Percentiles rank a stretch among this genome's conserved stretches.
Evolutionary conservation across 768 basidiomycete genomes (phyloP).

Genomic region (Suillus weaverae): DNA sequence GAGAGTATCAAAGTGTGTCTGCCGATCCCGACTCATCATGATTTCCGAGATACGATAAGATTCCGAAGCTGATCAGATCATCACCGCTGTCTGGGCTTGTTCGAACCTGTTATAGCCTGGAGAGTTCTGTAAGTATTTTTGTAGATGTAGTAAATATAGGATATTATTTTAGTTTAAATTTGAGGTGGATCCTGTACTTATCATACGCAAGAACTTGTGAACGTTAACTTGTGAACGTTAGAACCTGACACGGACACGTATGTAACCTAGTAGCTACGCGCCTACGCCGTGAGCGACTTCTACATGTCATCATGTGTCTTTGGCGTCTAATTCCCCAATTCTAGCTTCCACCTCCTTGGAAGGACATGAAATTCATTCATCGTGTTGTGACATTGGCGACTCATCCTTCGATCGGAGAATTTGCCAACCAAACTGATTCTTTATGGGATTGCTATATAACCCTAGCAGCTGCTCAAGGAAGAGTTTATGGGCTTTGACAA

Average conservation of each 20-base stretch:
- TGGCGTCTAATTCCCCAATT: too few relatives aligned
- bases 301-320: too few relatives aligned
- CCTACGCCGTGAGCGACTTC: too few relatives aligned
- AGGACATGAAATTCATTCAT: background rate
- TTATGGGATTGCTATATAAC: background rate
- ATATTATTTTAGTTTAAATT: background rate
- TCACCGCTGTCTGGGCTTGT: background rate
- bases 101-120: too few relatives aligned
- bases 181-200: background rate
- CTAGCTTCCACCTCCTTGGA: too few relatives aligned
- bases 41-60: background rate
- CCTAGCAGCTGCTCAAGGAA: too few relatives aligned
- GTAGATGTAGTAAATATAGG: too few relatives aligned
- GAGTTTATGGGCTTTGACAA: too few relatives aligned
- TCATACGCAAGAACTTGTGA: background rate
- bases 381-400: background rate
- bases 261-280: too few relatives aligned
- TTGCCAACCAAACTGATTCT: background rate
- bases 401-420: too few relatives aligned
- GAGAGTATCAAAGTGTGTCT: background rate
- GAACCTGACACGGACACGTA: too few relatives aligned
- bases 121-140: too few relatives aligned
- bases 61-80: background rate
- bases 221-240: background rate
- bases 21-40: background rate